These are phyloP conservation scores for Aureobasidium pullulans DNA, from an alignment of 2,329 filamentous ascomycete genomes.

Conservation along the genomic window DNA sequence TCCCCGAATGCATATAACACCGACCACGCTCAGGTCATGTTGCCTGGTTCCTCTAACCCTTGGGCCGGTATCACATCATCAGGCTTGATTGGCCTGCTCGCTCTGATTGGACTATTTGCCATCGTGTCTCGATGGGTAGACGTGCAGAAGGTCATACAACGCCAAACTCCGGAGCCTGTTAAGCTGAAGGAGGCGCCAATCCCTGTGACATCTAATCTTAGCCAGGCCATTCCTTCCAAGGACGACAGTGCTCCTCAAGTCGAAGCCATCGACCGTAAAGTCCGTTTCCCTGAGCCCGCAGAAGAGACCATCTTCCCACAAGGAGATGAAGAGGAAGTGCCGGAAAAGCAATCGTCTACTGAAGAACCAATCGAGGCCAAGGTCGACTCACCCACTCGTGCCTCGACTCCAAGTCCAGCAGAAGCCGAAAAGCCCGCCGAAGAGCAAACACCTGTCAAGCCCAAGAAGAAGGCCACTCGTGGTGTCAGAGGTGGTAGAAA, in stretches of 20 bases:
- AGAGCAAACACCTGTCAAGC: slow-evolving; percentile 16
- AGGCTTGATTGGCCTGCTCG: neutral
- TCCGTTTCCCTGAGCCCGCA: slow-evolving; percentile 25
- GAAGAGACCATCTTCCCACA: slow-evolving; percentile 29
- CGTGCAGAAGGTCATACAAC: neutral
- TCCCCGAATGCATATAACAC: neutral
- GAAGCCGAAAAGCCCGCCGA: slow-evolving; percentile 11
- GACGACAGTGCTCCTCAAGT: neutral
- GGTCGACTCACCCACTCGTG: slow-evolving; percentile 10
- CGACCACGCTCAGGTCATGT: neutral
- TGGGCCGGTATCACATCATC: neutral
- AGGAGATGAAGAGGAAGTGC: slow-evolving; percentile 16
- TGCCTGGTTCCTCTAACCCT: neutral
- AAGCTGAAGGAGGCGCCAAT: neutral
- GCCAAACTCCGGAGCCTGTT: neutral
- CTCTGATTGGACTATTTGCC: slow-evolving; percentile 1
- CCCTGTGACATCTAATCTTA: neutral
- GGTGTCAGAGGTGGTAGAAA: slow-evolving; percentile 32
- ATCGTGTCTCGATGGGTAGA: neutral
- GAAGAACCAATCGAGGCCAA: slow-evolving; percentile 4
- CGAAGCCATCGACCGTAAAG: slow-evolving; percentile 6
- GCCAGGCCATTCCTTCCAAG: neutral
- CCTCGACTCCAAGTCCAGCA: neutral
- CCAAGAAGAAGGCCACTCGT: slow-evolving; percentile 43
- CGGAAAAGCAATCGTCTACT: slow-evolving; percentile 12